phyloP scores from a whole-genome alignment of 2,329 filamentous ascomycete species.

The Fusarium luffae region DNA sequence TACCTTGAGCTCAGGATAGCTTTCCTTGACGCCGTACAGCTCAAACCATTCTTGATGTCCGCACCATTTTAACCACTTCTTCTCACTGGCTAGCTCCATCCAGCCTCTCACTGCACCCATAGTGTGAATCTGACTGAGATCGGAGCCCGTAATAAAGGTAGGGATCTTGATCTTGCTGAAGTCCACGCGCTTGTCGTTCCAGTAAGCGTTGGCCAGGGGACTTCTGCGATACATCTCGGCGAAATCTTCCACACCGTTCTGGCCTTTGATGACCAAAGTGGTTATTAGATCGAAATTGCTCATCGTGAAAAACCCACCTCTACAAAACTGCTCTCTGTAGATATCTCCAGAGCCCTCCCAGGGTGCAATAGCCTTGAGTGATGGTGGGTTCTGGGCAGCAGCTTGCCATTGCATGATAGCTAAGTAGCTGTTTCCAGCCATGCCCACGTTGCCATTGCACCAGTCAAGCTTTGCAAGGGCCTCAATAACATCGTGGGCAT shows the following conservation, averaged over 20 bases:
- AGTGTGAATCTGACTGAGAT: slow-evolving; percentile 40
- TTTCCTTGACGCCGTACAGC: slow-evolving; percentile 20
- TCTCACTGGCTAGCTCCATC: slow-evolving; percentile 34
- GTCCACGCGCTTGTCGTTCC: slow-evolving; percentile 24
- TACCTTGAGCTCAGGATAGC: slow-evolving; percentile 17
- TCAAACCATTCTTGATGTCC: slow-evolving; percentile 39
- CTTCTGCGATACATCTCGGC: slow-evolving; percentile 19
- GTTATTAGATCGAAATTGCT: slow-evolving; percentile 21
- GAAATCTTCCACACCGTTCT: slow-evolving; percentile 10
- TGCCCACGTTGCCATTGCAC: slow-evolving; percentile 49
- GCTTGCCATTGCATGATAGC: slow-evolving; percentile 42
- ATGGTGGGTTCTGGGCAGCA: slow-evolving; percentile 31
- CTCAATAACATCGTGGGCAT: slow-evolving; percentile 41
- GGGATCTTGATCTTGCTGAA: slow-evolving; percentile 35
- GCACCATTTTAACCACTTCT: slow-evolving; percentile 40
- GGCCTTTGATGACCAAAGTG: slow-evolving; percentile 12
- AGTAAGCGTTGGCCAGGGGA: background rate
- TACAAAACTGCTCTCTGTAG: slow-evolving; percentile 19
- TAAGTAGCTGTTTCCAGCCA: slow-evolving; percentile 48
- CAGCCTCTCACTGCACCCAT: slow-evolving; percentile 39
- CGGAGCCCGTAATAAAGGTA: slow-evolving; percentile 32
- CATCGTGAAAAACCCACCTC: slow-evolving; percentile 14
- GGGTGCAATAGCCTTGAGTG: slow-evolving; percentile 28
- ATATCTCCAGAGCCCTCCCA: slow-evolving; percentile 29
- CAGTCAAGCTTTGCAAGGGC: slow-evolving; percentile 45